Base-by-base conservation (phyloP, 2,329 filamentous ascomycete genomes). In the Fusarium sulawesiense region DNA sequence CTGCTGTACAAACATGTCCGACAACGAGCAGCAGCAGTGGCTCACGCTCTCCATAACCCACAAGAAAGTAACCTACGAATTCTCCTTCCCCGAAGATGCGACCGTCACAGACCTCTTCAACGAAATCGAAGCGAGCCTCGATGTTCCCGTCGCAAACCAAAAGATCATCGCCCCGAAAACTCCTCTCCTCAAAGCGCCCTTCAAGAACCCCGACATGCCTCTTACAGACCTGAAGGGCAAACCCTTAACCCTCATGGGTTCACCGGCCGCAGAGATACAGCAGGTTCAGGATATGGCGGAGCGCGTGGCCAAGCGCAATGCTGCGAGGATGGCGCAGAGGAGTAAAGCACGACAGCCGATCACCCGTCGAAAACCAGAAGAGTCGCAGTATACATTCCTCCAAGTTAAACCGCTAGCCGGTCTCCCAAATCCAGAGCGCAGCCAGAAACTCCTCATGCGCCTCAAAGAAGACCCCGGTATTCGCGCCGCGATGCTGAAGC, bases 381-480 rank as follows among this genome's bases (percentile, higher is more conserved):
- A 91, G 62, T 83, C 84, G 21, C 85, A 84, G 64, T 97, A 97
- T 82, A 97, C 92, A 0, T 99, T 99, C 81, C 86, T 91, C 68
- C 88, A 88, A 1, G 84, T 98, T 1, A 87, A 89, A 2, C 92
- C 94, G 0, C 86, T 99, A 0, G 82, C 88, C 0, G 90, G 95
- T 74, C 89, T 98, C 0, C 93, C 94, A 0, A 87, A 91, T 57
- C 91, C 94, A 0, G 86, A 91, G 25, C 89, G 90, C 56, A 92
- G 91, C 13, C 85, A 89, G 7, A 83, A 86, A 1, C 93, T 95
- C 73, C 87, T 99, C 4, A 85, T 92, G 77, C 88, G 92, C 1
- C 85, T 99, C 6, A 89, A 89, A 69, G 87, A 91, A 65, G 96
- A 99, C 78, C 90, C 93, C 0, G 96, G 96, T 10, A 95, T 99